Conservation (phyloP, 2,329 filamentous ascomycete species). For the Paecilomyces fulvus region DNA sequence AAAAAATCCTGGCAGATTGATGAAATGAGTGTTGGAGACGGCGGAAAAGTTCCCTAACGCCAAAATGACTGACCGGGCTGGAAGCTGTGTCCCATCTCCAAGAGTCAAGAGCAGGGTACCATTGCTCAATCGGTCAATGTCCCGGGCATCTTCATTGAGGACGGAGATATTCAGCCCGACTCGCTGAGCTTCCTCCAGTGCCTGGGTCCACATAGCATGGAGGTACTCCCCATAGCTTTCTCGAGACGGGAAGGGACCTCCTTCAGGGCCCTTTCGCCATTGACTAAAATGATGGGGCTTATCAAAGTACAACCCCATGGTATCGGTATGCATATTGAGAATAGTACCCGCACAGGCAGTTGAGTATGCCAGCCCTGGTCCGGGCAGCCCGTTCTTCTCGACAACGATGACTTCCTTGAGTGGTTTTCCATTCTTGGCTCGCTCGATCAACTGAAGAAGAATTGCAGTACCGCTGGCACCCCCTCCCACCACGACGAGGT, state of each 20-base stretch:
- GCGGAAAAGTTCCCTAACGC: neutral
- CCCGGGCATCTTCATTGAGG: slow-evolving; percentile 2
- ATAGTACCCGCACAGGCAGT: slow-evolving; percentile 4
- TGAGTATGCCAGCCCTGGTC: slow-evolving; percentile 5
- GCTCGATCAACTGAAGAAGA: slow-evolving; percentile 5
- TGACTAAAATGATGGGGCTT: slow-evolving; percentile 4
- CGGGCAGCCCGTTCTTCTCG: neutral
- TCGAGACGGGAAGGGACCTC: slow-evolving; percentile 4
- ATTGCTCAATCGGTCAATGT: slow-evolving; percentile 5
- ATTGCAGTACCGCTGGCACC: slow-evolving; percentile 7
- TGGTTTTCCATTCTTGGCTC: neutral
- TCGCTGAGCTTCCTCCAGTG: neutral
- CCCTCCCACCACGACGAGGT: slow-evolving; percentile 2
- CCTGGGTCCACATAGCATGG: slow-evolving; percentile 3
- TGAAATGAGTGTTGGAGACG: slow-evolving; percentile 2
- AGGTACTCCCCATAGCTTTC: slow-evolving; percentile 5
- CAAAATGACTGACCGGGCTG: neutral
- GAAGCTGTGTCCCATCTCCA: neutral
- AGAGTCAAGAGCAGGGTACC: slow-evolving; percentile 2
- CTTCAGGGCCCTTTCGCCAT: slow-evolving; percentile 2
- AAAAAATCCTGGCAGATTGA: slow-evolving; percentile 4
- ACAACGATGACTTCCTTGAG: neutral
- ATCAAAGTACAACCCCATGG: slow-evolving; percentile 5
- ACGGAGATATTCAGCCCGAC: neutral
- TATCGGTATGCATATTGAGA: slow-evolving; percentile 6